Base-by-base conservation (phyloP, 495 filamentous ascomycete genomes). In the Penicillium malachiteum region DNA sequence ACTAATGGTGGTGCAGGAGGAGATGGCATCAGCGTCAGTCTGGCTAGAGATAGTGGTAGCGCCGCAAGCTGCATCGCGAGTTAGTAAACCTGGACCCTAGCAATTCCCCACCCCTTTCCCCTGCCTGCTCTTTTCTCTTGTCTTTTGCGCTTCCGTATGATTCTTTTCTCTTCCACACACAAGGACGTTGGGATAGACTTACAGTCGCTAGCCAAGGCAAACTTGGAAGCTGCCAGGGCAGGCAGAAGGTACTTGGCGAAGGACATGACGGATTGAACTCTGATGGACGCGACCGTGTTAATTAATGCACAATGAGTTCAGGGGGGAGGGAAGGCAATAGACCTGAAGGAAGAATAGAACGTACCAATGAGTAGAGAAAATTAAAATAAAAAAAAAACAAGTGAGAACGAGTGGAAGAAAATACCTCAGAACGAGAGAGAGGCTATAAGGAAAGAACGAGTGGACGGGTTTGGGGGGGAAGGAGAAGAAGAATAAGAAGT, bases 241-340 rank as follows among this genome's bases (percentile, higher is more conserved):
- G 90, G 87, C 63, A 95, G 79, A 57, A 91, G 69, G 74, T 91
- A 80, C 67, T 86, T 84, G 75, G 82, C 76, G 77, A 85, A 79
- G 69, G 86, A 81, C 93, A 97, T 50, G 39, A 69, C 68, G 80
- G 81, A 67, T 35, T 66, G 18, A 55, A 57, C 50, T 62, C 56
- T 58, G 50, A 26, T 39, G 18, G 50, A 35, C 49, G 48, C 38
- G 57, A 41, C 34, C 42, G 50, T n/a, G 63, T 60, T 38, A 64
- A 51, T 50, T 6, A 30, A 18, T 38, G 33, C 13, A 30, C 8
- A 33, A 48, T 30, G 16, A 35, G 17, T 32, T 45, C 43, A 40
- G 18, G 26, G 21, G 21, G 21, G 21, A 26, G n/a, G 48, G 53
- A 6, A 43, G 4, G 16, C 12, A 14, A 39, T 14, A 35, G 26